A percentile compares a stretch with the other conserved stretches of the same genome.
These are phyloP conservation scores for Solanum neorickii DNA, from an alignment of 257 asterid species.

Conservation along the genomic window DNA sequence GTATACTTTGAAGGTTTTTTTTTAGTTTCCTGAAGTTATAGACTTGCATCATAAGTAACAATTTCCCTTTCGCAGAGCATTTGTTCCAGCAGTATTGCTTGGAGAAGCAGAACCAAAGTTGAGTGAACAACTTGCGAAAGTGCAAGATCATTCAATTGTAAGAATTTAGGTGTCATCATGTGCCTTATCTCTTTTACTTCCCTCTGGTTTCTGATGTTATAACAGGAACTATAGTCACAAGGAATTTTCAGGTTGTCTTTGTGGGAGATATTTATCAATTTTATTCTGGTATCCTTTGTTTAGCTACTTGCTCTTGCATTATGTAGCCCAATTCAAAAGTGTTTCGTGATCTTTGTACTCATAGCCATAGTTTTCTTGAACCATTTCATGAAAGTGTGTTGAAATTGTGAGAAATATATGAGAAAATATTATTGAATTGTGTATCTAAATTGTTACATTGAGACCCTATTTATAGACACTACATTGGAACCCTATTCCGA, in stretches of 20 bases:
- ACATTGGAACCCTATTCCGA: too few relatives aligned
- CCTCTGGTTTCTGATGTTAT: conserved; percentile 1
- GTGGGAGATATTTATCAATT: background rate
- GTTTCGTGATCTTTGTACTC: background rate
- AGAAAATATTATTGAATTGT: too few relatives aligned
- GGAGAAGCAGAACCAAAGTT: conserved; percentile 85
- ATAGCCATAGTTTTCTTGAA: background rate
- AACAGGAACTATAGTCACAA: background rate
- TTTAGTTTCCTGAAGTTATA: conserved; percentile 1
- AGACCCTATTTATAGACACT: too few relatives aligned
- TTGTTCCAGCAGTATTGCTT: conserved; percentile 96
- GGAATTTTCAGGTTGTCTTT: background rate
- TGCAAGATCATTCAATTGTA: conserved; percentile 68
- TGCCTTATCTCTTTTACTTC: background rate
- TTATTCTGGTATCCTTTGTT: background rate
- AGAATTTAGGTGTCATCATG: conserved; percentile 6
- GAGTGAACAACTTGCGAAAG: conserved; percentile 74
- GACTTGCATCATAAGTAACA: background rate
- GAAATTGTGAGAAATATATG: background rate
- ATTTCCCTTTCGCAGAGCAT: conserved; percentile 53
- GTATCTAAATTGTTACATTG: too few relatives aligned
- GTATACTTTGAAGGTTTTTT: background rate
- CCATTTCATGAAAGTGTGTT: background rate
- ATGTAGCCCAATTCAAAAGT: background rate
- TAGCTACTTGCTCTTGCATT: background rate